phyloP scores from a whole-genome alignment of 805 yeast genomes.

The Clavispora asparagi region DNA sequence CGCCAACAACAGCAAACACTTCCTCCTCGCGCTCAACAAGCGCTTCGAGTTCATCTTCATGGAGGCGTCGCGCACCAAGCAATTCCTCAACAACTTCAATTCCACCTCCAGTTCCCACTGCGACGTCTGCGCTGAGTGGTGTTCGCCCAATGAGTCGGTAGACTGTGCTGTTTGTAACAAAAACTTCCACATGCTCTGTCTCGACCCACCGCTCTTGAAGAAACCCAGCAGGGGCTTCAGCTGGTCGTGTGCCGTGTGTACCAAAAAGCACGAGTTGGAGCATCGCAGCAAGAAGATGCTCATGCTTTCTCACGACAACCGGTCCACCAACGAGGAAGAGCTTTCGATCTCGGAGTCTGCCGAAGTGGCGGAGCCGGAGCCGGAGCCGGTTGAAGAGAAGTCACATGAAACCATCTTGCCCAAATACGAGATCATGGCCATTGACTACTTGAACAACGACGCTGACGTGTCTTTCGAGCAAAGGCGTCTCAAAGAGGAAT shows the following conservation, averaged over 20 bases:
- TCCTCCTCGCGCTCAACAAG: conserved; percentile 55
- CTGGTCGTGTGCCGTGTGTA: conserved; percentile 84
- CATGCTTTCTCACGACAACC: conserved; percentile 40
- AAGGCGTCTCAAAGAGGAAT: conserved; percentile 58
- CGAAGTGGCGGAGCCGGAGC: not conserved
- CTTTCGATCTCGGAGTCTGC: conserved; percentile 10
- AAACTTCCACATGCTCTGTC: conserved; percentile 73
- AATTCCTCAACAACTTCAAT: conserved; percentile 57
- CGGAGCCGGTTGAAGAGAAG: conserved; percentile 4
- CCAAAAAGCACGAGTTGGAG: conserved; percentile 49
- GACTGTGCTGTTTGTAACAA: conserved; percentile 73
- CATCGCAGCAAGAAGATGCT: conserved; percentile 33
- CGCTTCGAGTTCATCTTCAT: conserved; percentile 71
- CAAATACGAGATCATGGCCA: conserved; percentile 53
- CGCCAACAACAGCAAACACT: conserved; percentile 54
- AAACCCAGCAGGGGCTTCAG: conserved; percentile 86
- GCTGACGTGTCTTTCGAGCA: conserved; percentile 33
- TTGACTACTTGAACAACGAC: conserved; percentile 47
- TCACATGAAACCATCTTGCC: conserved; percentile 29
- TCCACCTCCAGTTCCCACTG: conserved; percentile 49
- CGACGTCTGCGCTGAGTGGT: conserved; percentile 80
- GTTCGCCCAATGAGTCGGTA: conserved; percentile 65
- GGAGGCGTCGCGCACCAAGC: conserved; percentile 62
- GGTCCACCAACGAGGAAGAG: conserved; percentile 34
- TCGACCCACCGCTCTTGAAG: conserved; percentile 74